Conservation (phyloP, 768 basidiomycete genomes). For the Lentinula sp. region DNA sequence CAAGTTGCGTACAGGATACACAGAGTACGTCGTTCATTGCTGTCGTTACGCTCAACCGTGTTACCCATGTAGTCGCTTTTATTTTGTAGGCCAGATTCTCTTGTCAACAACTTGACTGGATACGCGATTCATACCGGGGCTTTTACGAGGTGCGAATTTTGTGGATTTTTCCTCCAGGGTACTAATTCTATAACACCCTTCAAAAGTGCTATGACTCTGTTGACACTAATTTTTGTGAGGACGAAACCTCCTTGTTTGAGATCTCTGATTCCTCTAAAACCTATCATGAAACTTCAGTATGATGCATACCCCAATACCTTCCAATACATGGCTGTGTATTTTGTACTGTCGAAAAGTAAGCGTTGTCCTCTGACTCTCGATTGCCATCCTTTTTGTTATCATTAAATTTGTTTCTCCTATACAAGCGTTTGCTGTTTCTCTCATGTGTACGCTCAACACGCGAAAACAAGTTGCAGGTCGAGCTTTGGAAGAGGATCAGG, state of each 20-base stretch:
- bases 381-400: background rate
- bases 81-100: slow-evolving; percentile 39
- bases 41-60: too few species aligned
- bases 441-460: background rate
- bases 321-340: slow-evolving; percentile 1
- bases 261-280: background rate
- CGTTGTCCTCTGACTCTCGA: too few species aligned
- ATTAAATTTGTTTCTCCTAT: background rate
- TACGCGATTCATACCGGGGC: slow-evolving; percentile 66
- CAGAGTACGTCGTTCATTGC: slow-evolving; percentile 26
- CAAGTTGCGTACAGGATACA: slow-evolving; percentile 45
- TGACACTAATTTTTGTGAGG: background rate
- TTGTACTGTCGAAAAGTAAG: background rate
- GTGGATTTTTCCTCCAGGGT: background rate
- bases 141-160: slow-evolving; percentile 44
- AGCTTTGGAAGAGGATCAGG: background rate
- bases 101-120: slow-evolving; percentile 48
- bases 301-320: background rate
- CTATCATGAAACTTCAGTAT: background rate
- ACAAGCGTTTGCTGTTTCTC: background rate
- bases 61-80: too few species aligned
- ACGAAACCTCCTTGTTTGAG: background rate
- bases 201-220: background rate
- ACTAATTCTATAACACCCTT: background rate
- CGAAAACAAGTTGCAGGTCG: background rate